phyloP scores from a whole-genome alignment of 345 rosid species.

The Corchorus capsularis region DNA sequence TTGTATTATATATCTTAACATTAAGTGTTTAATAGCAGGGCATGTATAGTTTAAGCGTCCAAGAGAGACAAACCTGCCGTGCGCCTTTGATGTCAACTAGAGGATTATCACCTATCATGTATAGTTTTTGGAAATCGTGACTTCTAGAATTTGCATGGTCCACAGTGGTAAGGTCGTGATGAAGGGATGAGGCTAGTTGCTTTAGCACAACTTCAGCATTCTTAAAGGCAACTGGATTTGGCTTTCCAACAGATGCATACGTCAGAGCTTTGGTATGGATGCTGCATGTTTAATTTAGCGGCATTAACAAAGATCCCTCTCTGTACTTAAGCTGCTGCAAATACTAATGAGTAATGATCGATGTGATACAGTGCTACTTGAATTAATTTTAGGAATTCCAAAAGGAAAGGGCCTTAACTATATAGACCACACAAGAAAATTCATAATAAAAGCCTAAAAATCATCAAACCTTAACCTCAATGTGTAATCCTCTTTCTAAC shows the following conservation, averaged over 20 bases:
- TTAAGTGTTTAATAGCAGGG: background rate
- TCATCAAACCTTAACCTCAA: background rate
- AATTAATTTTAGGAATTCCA: background rate
- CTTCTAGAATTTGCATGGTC: slow-evolving; percentile 22
- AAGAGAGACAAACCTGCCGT: slow-evolving; percentile 44
- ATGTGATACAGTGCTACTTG: background rate
- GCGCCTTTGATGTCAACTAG: slow-evolving; percentile 77
- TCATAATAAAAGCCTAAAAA: background rate
- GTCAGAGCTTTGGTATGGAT: slow-evolving; percentile 51
- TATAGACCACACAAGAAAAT: background rate
- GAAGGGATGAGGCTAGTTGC: slow-evolving; percentile 43
- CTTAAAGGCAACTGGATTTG: slow-evolving; percentile 73
- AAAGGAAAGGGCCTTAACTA: background rate
- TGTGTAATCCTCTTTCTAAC: background rate
- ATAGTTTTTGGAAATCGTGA: slow-evolving; percentile 56
- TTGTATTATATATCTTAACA: background rate
- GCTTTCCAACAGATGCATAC: slow-evolving; percentile 78
- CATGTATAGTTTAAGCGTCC: background rate
- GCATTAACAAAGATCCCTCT: slow-evolving; percentile 11
- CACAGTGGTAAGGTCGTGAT: background rate
- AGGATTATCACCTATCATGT: slow-evolving; percentile 91
- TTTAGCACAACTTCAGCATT: slow-evolving; percentile 61
- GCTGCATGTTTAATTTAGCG: slow-evolving; percentile 38
- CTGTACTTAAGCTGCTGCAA: background rate
- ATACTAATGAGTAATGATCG: background rate